Conservation (phyloP, 768 basidiomycete species). For the Lactarius psammicola region DNA sequence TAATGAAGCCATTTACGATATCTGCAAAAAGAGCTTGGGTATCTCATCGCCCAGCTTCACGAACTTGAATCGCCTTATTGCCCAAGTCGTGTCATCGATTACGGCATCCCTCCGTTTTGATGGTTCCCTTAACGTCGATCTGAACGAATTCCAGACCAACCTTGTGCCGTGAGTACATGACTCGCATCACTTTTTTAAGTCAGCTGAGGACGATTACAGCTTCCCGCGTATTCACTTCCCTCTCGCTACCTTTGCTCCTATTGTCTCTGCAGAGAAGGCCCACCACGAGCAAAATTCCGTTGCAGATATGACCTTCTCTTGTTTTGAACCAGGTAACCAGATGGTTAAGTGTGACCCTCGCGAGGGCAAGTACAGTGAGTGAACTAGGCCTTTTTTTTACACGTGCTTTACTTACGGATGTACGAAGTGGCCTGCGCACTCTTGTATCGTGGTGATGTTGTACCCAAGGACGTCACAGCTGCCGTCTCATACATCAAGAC, state of each 20-base stretch:
- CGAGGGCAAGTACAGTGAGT: slow-evolving; percentile 72
- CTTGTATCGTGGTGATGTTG: slow-evolving; percentile 74
- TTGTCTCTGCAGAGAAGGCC: slow-evolving; percentile 62
- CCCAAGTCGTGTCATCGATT: slow-evolving; percentile 55
- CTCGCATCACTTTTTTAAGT: slow-evolving; percentile 21
- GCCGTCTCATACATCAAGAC: slow-evolving; percentile 75
- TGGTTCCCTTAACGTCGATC: slow-evolving; percentile 63
- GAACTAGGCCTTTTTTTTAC: neutral
- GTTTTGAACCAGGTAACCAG: slow-evolving; percentile 76
- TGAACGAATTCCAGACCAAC: slow-evolving; percentile 74
- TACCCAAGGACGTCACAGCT: slow-evolving; percentile 75
- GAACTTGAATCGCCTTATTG: slow-evolving; percentile 66
- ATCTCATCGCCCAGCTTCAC: slow-evolving; percentile 59
- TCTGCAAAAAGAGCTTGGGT: slow-evolving; percentile 56
- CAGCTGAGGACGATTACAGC: slow-evolving; percentile 31
- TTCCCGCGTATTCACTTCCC: slow-evolving; percentile 71
- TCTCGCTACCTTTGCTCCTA: slow-evolving; percentile 63
- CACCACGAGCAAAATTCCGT: slow-evolving; percentile 70
- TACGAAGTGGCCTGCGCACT: slow-evolving; percentile 60
- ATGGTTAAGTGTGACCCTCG: slow-evolving; percentile 81
- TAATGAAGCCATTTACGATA: slow-evolving; percentile 70
- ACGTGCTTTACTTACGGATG: neutral
- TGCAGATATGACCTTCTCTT: slow-evolving; percentile 68
- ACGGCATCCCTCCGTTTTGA: slow-evolving; percentile 58
- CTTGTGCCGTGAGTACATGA: slow-evolving; percentile 48